Evolutionary conservation across 805 yeast species (phyloP).

Genomic region (Pichia occidentalis): DNA sequence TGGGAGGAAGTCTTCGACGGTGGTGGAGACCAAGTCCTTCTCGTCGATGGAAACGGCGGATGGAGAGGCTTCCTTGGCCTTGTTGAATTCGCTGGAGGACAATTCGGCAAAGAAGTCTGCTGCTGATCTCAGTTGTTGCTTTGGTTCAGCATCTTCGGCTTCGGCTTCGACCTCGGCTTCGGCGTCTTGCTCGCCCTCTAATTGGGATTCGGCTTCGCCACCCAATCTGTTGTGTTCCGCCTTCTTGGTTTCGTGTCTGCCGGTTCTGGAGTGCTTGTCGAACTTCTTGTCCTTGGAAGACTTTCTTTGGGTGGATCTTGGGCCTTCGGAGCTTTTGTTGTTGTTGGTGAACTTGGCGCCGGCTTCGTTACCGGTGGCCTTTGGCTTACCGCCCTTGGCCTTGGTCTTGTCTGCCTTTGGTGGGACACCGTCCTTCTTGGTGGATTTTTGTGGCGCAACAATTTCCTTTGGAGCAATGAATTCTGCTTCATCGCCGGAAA

Average conservation of each 20-base stretch:
- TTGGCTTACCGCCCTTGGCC: slow-evolving; percentile 62
- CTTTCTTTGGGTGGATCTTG: slow-evolving; percentile 39
- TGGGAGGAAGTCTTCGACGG: slow-evolving; percentile 51
- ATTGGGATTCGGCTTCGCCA: slow-evolving; percentile 51
- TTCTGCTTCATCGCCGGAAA: slow-evolving; percentile 66
- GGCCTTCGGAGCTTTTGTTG: slow-evolving; percentile 58
- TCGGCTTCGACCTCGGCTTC: slow-evolving; percentile 38
- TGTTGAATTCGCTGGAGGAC: slow-evolving; percentile 36
- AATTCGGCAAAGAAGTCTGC: slow-evolving; percentile 80
- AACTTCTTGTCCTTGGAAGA: slow-evolving; percentile 46
- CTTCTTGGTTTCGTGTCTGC: slow-evolving; percentile 80
- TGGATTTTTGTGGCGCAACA: slow-evolving; percentile 75
- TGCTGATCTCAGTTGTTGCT: slow-evolving; percentile 59
- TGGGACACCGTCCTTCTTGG: slow-evolving; percentile 79
- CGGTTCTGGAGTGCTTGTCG: slow-evolving; percentile 86
- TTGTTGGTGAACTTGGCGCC: slow-evolving; percentile 68
- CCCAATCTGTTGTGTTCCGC: slow-evolving; percentile 86
- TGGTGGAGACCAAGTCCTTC: slow-evolving; percentile 60
- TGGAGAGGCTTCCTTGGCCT: slow-evolving; percentile 22
- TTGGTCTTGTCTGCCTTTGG: slow-evolving; percentile 73
- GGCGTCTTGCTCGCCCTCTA: slow-evolving; percentile 51
- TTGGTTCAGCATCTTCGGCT: slow-evolving; percentile 36
- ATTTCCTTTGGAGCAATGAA: slow-evolving; percentile 60
- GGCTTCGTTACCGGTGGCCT: slow-evolving; percentile 84
- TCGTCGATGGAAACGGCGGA: slow-evolving; percentile 39